These are phyloP conservation scores for Diplosphaera chodatii DNA, from an alignment of 139 green algal genomes.

Conservation along the genomic window DNA sequence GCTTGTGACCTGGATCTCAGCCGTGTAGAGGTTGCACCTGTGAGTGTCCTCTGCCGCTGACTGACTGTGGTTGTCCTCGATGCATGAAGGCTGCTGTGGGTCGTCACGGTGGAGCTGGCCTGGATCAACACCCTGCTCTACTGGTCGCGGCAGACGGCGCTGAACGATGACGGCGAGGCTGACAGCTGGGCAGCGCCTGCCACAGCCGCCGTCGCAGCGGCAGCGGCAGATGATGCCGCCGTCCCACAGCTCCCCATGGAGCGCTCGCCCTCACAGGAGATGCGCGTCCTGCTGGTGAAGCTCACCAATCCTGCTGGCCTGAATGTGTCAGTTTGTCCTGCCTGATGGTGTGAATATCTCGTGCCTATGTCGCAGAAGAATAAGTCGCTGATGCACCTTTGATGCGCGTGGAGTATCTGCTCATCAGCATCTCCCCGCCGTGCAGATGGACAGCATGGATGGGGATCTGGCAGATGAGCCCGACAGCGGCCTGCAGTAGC, in stretches of 20 bases:
- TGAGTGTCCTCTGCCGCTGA: no score
- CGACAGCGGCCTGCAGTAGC: neutral
- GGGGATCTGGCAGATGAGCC: neutral
- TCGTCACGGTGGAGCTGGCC: constrained; percentile 41
- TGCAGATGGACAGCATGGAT: neutral
- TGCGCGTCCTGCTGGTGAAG: neutral
- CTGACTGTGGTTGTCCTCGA: no score
- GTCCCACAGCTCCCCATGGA: neutral
- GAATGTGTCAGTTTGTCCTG: no score
- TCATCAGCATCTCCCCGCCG: no score
- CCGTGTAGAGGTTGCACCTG: no score
- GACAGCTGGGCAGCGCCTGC: constrained; percentile 3
- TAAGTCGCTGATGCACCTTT: no score
- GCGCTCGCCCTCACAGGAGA: neutral
- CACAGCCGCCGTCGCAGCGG: neutral
- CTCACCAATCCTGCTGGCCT: no score
- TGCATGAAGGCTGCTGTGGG: constrained; percentile 48
- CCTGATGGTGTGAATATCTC: no score
- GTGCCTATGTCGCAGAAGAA: no score
- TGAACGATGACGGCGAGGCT: neutral
- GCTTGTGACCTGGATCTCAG: no score
- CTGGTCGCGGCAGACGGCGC: constrained; percentile 8
- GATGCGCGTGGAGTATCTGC: no score
- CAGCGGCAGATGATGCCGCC: neutral
- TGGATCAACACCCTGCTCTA: constrained; percentile 29